Conservation (phyloP, 768 basidiomycete species). For the Phylloporus sp. region DNA sequence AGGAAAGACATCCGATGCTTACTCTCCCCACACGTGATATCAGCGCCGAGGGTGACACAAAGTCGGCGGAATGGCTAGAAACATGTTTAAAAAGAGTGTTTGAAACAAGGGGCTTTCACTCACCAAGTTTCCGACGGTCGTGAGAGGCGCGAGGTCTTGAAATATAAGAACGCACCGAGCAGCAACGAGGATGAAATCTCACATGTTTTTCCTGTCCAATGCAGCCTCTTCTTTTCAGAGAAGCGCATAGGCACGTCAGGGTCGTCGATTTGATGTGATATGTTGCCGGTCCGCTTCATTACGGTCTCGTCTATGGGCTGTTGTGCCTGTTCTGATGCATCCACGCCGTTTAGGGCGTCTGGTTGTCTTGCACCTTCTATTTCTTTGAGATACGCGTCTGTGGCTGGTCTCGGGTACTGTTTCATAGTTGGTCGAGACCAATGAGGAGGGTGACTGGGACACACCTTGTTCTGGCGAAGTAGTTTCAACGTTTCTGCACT, state of each 20-base stretch:
- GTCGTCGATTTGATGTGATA: constrained; percentile 41
- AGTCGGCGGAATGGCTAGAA: constrained; percentile 85
- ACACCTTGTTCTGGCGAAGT: constrained; percentile 65
- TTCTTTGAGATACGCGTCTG: constrained; percentile 57
- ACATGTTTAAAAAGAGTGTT: background rate
- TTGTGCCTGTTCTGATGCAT: constrained; percentile 5
- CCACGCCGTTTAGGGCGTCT: background rate
- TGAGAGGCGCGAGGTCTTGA: constrained; percentile 71
- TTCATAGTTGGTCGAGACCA: background rate
- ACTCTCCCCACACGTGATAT: constrained; percentile 96
- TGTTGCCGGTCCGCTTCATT: constrained; percentile 34
- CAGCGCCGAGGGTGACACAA: constrained; percentile 81
- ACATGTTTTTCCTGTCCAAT: constrained; percentile 89
- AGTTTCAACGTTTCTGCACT: constrained; percentile 52
- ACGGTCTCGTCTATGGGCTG: constrained; percentile 16
- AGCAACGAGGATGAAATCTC: constrained; percentile 20
- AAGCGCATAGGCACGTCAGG: constrained; percentile 70
- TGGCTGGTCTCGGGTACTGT: constrained; percentile 62
- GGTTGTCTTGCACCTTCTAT: constrained; percentile 34
- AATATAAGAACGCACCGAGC: constrained; percentile 26
- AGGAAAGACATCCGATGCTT: constrained; percentile 15
- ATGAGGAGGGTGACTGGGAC: constrained; percentile 3
- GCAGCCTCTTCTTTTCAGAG: constrained; percentile 78
- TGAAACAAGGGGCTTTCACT: background rate
- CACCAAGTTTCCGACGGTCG: constrained; percentile 93